Evolutionary conservation across 2,329 filamentous ascomycete species (phyloP).

Genomic region (Scedosporium boydii): DNA sequence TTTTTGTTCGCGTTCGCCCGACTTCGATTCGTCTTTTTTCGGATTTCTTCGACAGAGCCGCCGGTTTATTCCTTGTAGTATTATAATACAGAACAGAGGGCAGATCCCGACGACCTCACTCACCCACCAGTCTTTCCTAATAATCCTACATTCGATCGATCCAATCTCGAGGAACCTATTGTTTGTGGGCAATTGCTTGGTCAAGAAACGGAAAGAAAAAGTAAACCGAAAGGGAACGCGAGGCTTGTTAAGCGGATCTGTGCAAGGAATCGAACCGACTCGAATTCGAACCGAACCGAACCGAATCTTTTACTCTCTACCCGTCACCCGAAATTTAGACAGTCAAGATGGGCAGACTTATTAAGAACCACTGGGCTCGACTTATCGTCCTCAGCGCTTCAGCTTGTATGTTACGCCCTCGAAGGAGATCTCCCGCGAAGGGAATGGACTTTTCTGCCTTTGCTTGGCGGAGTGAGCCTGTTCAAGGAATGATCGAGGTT

Average conservation of each 20-base stretch:
- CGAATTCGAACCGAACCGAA: background rate
- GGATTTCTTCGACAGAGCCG: constrained; percentile 7
- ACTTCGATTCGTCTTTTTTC: constrained; percentile 10
- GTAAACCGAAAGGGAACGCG: constrained; percentile 9
- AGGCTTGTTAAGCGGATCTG: constrained; percentile 8
- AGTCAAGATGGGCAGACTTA: constrained; percentile 79
- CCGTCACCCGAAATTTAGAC: background rate
- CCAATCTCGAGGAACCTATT: background rate
- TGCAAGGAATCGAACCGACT: background rate
- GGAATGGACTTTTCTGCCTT: background rate
- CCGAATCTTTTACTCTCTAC: constrained; percentile 7
- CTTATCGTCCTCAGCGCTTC: constrained; percentile 85
- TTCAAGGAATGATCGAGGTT: too few species aligned
- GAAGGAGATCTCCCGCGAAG: background rate
- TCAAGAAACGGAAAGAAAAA: background rate
- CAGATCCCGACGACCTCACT: constrained; percentile 9
- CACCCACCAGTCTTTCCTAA: background rate
- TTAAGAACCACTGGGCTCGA: constrained; percentile 98
- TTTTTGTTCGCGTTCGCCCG: constrained; percentile 7
- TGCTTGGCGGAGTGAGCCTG: background rate
- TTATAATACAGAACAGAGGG: background rate
- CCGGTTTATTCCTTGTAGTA: background rate
- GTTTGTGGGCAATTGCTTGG: background rate
- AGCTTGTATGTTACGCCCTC: constrained; percentile 44
- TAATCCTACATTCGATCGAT: constrained; percentile 8